These are phyloP conservation scores for Globisporangium cylindrosporum DNA, from an alignment of 352 stramenopile species.

Conservation along the genomic window DNA sequence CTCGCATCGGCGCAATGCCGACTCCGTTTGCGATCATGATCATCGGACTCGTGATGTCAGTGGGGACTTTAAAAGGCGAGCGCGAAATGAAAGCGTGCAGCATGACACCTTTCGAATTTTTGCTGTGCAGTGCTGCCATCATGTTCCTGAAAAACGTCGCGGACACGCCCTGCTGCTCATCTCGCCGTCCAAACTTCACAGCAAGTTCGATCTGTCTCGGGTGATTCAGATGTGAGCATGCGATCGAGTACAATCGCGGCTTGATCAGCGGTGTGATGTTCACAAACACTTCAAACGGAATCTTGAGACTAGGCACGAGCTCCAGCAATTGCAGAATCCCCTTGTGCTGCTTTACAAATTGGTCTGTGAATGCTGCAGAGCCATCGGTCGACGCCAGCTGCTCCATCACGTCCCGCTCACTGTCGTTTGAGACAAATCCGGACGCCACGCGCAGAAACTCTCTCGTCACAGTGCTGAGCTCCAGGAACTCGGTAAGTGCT, in stretches of 20 bases:
- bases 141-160: slow-evolving; percentile 24
- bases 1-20: slow-evolving; percentile 86
- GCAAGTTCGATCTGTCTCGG: slow-evolving; percentile 85
- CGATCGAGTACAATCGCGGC: slow-evolving; percentile 93
- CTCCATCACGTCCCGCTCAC: slow-evolving; percentile 45
- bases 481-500: slow-evolving; percentile 88
- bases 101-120: slow-evolving; percentile 54
- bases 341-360: slow-evolving; percentile 70
- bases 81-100: slow-evolving; percentile 84
- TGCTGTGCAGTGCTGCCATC: background rate
- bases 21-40: slow-evolving; percentile 91
- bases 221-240: slow-evolving; percentile 69
- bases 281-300: slow-evolving; percentile 74
- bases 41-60: slow-evolving; percentile 73
- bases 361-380: slow-evolving; percentile 72
- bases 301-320: slow-evolving; percentile 40
- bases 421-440: slow-evolving; percentile 36
- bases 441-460: slow-evolving; percentile 52
- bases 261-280: slow-evolving; percentile 84
- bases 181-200: slow-evolving; percentile 79
- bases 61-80: slow-evolving; percentile 89
- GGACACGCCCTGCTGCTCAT: slow-evolving; percentile 24
- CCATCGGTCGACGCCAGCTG: slow-evolving; percentile 61
- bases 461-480: slow-evolving; percentile 76
- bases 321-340: slow-evolving; percentile 81